These are phyloP conservation scores for Thalassiosira mediterranea DNA, from an alignment of 352 stramenopile genomes.

Conservation along the genomic window DNA sequence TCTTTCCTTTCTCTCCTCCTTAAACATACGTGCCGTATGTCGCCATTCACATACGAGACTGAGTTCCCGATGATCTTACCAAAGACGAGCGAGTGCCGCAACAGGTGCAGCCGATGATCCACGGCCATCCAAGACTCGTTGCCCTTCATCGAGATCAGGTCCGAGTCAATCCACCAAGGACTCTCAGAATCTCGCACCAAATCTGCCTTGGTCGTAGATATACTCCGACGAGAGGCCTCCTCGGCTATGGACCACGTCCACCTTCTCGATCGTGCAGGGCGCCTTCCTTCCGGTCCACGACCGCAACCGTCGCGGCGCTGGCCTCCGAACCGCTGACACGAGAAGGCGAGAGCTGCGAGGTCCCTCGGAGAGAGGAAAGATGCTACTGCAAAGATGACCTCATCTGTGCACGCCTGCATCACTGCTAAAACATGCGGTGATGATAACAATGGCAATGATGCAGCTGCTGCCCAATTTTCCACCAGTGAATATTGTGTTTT, in stretches of 20 bases:
- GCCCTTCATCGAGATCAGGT: conserved; percentile 7
- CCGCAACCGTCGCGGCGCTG: too few species aligned
- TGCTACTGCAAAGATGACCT: conserved; percentile 1
- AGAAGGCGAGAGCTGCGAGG: conserved; percentile 12
- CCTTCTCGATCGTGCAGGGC: too few species aligned
- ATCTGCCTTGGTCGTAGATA: conserved; percentile 7
- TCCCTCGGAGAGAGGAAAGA: conserved; percentile 7
- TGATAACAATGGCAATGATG: too few species aligned
- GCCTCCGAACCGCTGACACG: conserved; percentile 2
- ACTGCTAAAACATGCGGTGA: too few species aligned
- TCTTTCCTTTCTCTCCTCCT: too few species aligned
- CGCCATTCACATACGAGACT: conserved; percentile 5
- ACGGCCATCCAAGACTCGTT: conserved; percentile 15
- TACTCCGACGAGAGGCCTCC: conserved; percentile 3
- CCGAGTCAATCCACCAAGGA: conserved; percentile 19
- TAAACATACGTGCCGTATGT: conserved; percentile 17
- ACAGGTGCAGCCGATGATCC: conserved; percentile 1
- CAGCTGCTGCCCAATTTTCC: too few species aligned
- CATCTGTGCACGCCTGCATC: conserved; percentile 7
- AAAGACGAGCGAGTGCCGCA: not conserved
- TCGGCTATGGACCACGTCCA: conserved; percentile 6
- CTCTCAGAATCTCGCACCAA: not conserved
- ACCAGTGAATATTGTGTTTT: too few species aligned
- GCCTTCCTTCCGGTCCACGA: too few species aligned
- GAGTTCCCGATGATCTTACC: not conserved